Conservation (phyloP, 2,329 filamentous ascomycete species). For the Fusarium palustre region DNA sequence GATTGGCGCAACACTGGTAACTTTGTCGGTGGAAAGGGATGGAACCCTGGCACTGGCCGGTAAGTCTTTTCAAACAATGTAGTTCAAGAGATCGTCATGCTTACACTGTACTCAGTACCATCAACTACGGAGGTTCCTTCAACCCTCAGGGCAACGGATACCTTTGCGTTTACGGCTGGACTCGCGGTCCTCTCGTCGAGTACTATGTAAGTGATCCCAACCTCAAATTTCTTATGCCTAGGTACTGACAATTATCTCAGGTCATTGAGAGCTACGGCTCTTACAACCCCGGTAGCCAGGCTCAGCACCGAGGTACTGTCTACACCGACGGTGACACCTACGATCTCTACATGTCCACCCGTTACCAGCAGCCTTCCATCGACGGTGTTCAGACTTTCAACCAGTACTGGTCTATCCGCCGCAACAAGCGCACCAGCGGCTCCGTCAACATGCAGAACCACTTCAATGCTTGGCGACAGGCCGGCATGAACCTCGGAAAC, state of each 20-base stretch:
- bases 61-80: neutral
- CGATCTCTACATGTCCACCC: conserved; percentile 12
- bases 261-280: conserved; percentile 14
- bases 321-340: conserved; percentile 23
- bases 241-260: accelerated
- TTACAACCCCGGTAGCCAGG: conserved; percentile 5
- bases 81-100: accelerated
- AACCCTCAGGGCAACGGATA: conserved; percentile 23
- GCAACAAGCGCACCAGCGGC: conserved; percentile 15
- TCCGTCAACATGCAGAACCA: conserved; percentile 22
- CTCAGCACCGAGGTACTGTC: conserved; percentile 15
- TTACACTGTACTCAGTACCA: neutral
- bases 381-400: conserved; percentile 10
- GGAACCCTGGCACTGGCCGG: conserved; percentile 27
- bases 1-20: conserved; percentile 26
- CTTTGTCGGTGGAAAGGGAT: conserved; percentile 26
- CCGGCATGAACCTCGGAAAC: conserved; percentile 20
- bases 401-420: conserved; percentile 27
- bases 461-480: conserved; percentile 18
- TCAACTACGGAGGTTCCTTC: conserved; percentile 21
- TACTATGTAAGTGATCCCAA: neutral
- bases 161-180: conserved; percentile 20
- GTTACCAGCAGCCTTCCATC: conserved; percentile 7
- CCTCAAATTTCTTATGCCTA: accelerated
- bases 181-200: conserved; percentile 17